phyloP scores from a whole-genome alignment of 2,329 filamentous ascomycete genomes.

The Neoarthrinium moseri region DNA sequence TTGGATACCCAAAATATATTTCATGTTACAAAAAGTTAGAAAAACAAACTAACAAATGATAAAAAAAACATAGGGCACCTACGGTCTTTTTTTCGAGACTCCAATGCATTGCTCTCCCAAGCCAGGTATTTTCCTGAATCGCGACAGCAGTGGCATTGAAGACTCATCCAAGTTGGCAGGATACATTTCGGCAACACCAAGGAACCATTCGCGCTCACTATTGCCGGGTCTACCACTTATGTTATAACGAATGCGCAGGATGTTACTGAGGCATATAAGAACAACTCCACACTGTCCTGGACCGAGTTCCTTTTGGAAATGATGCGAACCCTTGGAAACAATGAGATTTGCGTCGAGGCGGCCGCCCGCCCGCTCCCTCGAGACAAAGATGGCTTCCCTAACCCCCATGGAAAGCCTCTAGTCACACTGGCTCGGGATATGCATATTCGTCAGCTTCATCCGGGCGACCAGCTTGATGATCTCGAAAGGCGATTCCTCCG shows the following conservation, averaged over 20 bases:
- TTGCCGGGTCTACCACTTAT: slow-evolving; percentile 20
- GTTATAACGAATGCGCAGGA: slow-evolving; percentile 20
- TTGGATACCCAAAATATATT: too few species aligned
- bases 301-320: slow-evolving; percentile 20
- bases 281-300: slow-evolving; percentile 21
- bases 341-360: slow-evolving; percentile 14
- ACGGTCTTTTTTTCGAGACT: too few species aligned
- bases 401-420: slow-evolving; percentile 18
- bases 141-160: neutral
- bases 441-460: slow-evolving; percentile 21
- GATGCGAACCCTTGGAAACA: slow-evolving; percentile 18
- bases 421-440: slow-evolving; percentile 15
- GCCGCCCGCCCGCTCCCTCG: slow-evolving; percentile 15
- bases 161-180: slow-evolving; percentile 3
- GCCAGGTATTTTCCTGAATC: slow-evolving; percentile 1
- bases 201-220: slow-evolving; percentile 23
- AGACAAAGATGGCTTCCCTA: slow-evolving; percentile 22
- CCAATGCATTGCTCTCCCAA: too few species aligned
- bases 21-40: too few species aligned
- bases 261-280: slow-evolving; percentile 19
- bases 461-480: slow-evolving; percentile 15
- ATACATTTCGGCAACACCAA: slow-evolving; percentile 10
- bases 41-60: too few species aligned
- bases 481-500: slow-evolving; percentile 15
- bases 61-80: too few species aligned